These are phyloP conservation scores for Juglanconis oblonga DNA, from an alignment of 2,329 filamentous ascomycete species.

Conservation along the genomic window DNA sequence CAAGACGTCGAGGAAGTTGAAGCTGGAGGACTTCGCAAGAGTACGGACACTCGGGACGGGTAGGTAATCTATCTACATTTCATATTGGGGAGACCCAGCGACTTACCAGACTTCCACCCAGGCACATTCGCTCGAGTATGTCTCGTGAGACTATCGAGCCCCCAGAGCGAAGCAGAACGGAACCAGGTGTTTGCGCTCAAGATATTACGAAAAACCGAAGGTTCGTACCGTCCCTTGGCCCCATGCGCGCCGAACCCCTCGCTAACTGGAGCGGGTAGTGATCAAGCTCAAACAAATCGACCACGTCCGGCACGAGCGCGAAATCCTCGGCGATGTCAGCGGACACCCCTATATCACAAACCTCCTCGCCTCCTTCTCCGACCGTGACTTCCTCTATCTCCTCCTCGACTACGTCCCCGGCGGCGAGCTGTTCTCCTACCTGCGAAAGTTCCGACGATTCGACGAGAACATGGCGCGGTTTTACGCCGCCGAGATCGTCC, in stretches of 20 bases:
- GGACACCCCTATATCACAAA: constrained; percentile 83
- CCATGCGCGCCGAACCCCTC: background rate
- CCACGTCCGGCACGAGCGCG: constrained; percentile 80
- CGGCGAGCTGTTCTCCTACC: constrained; percentile 81
- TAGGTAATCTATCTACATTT: constrained; percentile 31
- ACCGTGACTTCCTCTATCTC: constrained; percentile 76
- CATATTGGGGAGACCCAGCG: background rate
- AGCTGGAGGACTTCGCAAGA: constrained; percentile 63
- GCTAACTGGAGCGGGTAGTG: constrained; percentile 41
- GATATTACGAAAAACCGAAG: constrained; percentile 68
- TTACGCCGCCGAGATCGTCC: constrained; percentile 79
- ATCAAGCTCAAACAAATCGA: constrained; percentile 84
- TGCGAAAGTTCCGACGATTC: constrained; percentile 74
- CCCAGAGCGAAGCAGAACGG: constrained; percentile 46
- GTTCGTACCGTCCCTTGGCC: constrained; percentile 22
- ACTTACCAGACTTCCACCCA: constrained; percentile 28
- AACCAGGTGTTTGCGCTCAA: constrained; percentile 77
- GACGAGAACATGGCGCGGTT: constrained; percentile 76
- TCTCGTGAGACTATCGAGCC: constrained; percentile 64
- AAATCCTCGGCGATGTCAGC: constrained; percentile 72
- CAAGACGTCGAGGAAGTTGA: constrained; percentile 28
- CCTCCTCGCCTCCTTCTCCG: constrained; percentile 75
- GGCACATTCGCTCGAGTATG: constrained; percentile 82
- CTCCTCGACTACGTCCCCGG: constrained; percentile 80
- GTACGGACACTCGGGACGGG: constrained; percentile 76